Evolutionary conservation across 805 yeast genomes (phyloP), one percentile per base, ranked within the genome.

Genomic region (Wickerhamiella kurtzmanii): DNA sequence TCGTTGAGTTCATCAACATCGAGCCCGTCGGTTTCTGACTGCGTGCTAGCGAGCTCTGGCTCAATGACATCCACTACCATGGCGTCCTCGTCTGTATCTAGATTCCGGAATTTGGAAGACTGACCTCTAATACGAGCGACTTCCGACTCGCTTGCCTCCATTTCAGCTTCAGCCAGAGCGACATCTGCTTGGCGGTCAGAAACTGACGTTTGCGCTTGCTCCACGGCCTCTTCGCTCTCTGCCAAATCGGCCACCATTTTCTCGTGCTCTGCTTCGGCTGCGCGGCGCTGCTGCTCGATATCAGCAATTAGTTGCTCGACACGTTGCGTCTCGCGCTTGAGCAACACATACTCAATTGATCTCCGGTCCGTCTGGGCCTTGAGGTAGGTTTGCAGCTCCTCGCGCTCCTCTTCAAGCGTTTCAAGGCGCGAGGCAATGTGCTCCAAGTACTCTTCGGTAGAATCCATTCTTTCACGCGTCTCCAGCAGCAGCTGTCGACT

Each of bases 371-470:
- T 76, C 54, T 82, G 92, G 22, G 79, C 66, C 18, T 67, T 68
- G 56, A 84, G 94, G 60, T 70, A 86, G 45, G 74, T 72, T 53
- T 76, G 78, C 53, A 87, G 68, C 57, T 85, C 94, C 47, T 74
- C 73, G 48, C 80, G 80, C 60, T 92, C 97, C 44, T 79, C 71
- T 58, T 82, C 85, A 55, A 92, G 73, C 63, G 87, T 96, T 2
- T 74, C 66, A 43, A 89, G 68, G 56, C 95, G 71, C 41, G 75
- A 79, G 49, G 80, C 79, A 41, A 87, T 77, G 50, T 80, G 80
- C 17, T 64, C 63, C 56, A 89, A 68, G 62, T 85, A 79, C 54
- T 80, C 86, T 50, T 76, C 82, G 44, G 85, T 83, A 57, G 84
- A 44, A 46, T 72, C 77, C 53, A 80, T 73, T 55, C 84, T 84